Evolutionary conservation across 108 stramenopile genomes (phyloP).

Genomic region (Stephanodiscus triporus): DNA sequence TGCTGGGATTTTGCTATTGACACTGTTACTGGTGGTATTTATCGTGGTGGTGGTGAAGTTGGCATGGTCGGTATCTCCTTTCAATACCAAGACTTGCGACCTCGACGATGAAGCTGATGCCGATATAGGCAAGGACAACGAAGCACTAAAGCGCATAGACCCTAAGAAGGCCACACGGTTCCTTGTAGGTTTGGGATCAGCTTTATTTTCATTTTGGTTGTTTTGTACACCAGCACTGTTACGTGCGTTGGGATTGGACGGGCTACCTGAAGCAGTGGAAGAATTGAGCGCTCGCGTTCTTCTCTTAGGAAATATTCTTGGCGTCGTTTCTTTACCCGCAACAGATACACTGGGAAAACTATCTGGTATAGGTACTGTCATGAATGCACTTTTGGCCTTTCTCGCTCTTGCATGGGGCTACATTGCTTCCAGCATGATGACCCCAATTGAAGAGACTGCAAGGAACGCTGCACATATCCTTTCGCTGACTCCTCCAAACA

Average conservation of each 20-base stretch:
- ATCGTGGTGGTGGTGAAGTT: slow-evolving; percentile 7
- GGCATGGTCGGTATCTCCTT: slow-evolving; percentile 24
- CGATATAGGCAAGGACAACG: background rate
- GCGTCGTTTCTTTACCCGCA: slow-evolving; percentile 12
- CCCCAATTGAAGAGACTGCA: slow-evolving; percentile 36
- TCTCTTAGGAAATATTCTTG: slow-evolving; percentile 32
- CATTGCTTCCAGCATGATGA: slow-evolving; percentile 28
- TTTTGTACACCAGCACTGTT: slow-evolving; percentile 46
- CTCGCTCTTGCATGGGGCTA: slow-evolving; percentile 30
- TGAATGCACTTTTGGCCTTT: slow-evolving; percentile 16
- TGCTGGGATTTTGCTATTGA: slow-evolving; percentile 25
- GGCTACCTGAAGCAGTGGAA: slow-evolving; percentile 28
- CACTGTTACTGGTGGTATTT: slow-evolving; percentile 14
- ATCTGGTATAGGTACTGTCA: slow-evolving; percentile 13
- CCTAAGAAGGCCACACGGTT: slow-evolving; percentile 24
- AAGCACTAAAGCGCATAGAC: slow-evolving; percentile 20
- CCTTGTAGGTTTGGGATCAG: slow-evolving; percentile 17
- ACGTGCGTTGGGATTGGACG: slow-evolving; percentile 32
- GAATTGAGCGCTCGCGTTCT: slow-evolving; percentile 39
- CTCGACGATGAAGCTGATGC: slow-evolving; percentile 1
- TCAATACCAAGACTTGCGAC: background rate
- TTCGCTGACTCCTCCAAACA: slow-evolving; percentile 27
- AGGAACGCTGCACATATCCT: slow-evolving; percentile 43
- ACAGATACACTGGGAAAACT: slow-evolving; percentile 5
- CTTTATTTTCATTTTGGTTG: slow-evolving; percentile 38